Percentiles rank a stretch among this genome's conserved stretches.
Conservation (phyloP, 1,139 yeast genomes). For the Lodderomyces margitis region DNA sequence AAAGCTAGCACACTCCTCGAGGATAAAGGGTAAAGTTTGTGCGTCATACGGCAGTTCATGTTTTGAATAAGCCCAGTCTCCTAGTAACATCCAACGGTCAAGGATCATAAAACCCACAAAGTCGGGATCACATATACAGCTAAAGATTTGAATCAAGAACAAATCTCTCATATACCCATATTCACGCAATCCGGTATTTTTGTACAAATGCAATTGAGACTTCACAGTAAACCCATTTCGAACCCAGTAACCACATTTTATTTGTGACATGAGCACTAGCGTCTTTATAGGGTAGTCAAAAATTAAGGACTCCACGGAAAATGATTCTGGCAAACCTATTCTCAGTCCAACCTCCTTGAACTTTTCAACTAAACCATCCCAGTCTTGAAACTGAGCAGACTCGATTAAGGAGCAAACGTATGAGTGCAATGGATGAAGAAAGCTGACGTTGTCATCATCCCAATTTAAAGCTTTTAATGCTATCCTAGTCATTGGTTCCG, state of each 20-base stretch:
- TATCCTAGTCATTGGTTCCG: conserved; percentile 24
- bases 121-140: conserved; percentile 58
- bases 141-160: conserved; percentile 65
- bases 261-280: conserved; percentile 54
- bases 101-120: conserved; percentile 58
- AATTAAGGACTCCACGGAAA: conserved; percentile 26
- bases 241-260: conserved; percentile 60
- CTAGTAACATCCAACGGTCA: conserved; percentile 70
- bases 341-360: conserved; percentile 14
- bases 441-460: conserved; percentile 53
- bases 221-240: conserved; percentile 66
- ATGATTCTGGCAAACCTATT: conserved; percentile 1
- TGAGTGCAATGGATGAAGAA: conserved; percentile 79
- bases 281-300: conserved; percentile 80
- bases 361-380: conserved; percentile 19
- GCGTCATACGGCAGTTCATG: conserved; percentile 32
- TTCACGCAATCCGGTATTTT: conserved; percentile 80
- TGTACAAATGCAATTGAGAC: conserved; percentile 76
- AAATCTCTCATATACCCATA: conserved; percentile 78
- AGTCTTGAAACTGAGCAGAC: conserved; percentile 31
- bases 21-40: conserved; percentile 52
- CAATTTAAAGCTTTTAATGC: conserved; percentile 25
- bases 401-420: conserved; percentile 72
- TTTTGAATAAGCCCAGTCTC: conserved; percentile 29
- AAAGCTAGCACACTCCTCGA: conserved; percentile 77